phyloP scores from a whole-genome alignment of 2,329 filamentous ascomycete genomes.

The Colletotrichum lindemuthianum region DNA sequence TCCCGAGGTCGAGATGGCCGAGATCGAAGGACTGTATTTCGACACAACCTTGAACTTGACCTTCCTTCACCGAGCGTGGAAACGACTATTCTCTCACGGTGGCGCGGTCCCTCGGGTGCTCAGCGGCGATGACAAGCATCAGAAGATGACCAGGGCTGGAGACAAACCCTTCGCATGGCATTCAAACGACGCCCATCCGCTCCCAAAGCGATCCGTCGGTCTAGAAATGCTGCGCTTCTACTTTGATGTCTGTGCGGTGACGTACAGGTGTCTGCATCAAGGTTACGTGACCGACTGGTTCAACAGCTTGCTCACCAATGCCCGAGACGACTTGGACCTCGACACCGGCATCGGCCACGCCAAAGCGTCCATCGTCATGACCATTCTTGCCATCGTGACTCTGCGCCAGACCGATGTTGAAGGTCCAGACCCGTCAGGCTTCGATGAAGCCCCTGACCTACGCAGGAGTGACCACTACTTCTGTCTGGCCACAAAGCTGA shows the following conservation, averaged over 20 bases:
- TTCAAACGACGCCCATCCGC: slow-evolving; percentile 28
- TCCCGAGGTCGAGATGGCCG: slow-evolving; percentile 45
- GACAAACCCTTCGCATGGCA: slow-evolving; percentile 42
- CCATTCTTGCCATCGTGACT: slow-evolving; percentile 59
- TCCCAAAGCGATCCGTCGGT: slow-evolving; percentile 36
- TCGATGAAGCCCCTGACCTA: slow-evolving; percentile 25
- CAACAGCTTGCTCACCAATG: slow-evolving; percentile 49
- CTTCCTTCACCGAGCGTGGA: slow-evolving; percentile 65
- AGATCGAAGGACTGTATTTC: slow-evolving; percentile 64
- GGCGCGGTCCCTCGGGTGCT: slow-evolving; percentile 39
- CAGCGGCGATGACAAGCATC: slow-evolving; percentile 38
- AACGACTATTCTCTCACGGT: slow-evolving; percentile 49
- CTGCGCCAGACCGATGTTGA: slow-evolving; percentile 54
- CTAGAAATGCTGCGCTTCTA: slow-evolving; percentile 52
- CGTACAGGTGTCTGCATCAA: slow-evolving; percentile 66
- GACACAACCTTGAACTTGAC: slow-evolving; percentile 65
- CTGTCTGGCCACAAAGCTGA: slow-evolving; percentile 38
- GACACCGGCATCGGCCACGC: slow-evolving; percentile 53
- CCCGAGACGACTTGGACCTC: slow-evolving; percentile 48
- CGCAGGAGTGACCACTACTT: slow-evolving; percentile 42
- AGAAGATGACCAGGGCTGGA: slow-evolving; percentile 42
- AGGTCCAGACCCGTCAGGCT: not conserved
- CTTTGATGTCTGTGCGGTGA: slow-evolving; percentile 68
- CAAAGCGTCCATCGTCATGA: slow-evolving; percentile 57
- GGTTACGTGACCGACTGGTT: slow-evolving; percentile 61